phyloP scores from a whole-genome alignment of 1,284 basidiomycete species.

The Apiotrichum laibachii region DNA sequence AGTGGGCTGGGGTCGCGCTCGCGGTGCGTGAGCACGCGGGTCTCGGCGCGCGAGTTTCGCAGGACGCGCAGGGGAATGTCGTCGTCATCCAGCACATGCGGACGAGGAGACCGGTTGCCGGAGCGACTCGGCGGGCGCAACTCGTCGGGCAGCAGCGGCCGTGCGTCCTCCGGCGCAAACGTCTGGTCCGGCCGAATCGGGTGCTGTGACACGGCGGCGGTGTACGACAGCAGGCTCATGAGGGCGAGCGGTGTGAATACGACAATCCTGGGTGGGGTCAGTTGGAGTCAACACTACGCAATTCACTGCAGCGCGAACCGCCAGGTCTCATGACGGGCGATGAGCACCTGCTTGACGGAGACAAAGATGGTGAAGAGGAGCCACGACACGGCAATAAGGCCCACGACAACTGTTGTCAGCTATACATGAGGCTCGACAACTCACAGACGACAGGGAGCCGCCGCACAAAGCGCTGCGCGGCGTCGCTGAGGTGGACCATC shows the following conservation, averaged over 20 bases:
- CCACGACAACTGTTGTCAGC: slow-evolving; percentile 25
- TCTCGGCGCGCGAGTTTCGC: slow-evolving; percentile 16
- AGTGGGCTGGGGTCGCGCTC: slow-evolving; percentile 18
- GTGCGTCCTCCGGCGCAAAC: slow-evolving; percentile 28
- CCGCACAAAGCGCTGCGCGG: neutral
- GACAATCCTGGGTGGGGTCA: slow-evolving; percentile 24
- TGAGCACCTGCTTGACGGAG: slow-evolving; percentile 27
- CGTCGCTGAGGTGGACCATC: neutral
- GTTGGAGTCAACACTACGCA: neutral
- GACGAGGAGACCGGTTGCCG: neutral
- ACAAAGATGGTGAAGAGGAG: slow-evolving; percentile 32
- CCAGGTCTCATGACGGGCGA: slow-evolving; percentile 22
- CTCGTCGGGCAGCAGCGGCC: slow-evolving; percentile 19
- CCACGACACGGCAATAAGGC: slow-evolving; percentile 30
- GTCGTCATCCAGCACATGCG: slow-evolving; percentile 22
- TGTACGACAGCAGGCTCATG: slow-evolving; percentile 30
- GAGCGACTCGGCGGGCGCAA: neutral
- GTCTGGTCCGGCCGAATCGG: slow-evolving; percentile 33
- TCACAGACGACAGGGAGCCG: neutral
- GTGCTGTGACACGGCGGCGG: slow-evolving; percentile 23
- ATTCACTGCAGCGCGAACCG: slow-evolving; percentile 36
- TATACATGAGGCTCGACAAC: neutral
- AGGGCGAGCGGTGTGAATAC: slow-evolving; percentile 28
- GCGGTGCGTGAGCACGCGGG: neutral
- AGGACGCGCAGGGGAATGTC: slow-evolving; percentile 35